Conservation (phyloP, 176 grass and related monocot species). For the Oryza glaberrima region DNA sequence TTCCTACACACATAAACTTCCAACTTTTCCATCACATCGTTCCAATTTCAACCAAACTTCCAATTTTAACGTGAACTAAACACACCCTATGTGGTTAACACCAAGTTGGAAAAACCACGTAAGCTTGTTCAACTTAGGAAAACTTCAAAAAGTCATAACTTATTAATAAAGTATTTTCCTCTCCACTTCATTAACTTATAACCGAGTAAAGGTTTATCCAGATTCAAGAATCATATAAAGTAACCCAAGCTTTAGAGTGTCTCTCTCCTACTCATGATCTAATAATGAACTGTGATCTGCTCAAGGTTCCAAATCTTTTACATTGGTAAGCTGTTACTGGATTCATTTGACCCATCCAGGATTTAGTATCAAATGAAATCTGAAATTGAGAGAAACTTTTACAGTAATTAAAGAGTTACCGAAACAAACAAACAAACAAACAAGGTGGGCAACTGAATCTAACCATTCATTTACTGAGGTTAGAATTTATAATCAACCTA, state of each 20-base stretch:
- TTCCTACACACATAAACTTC: no score
- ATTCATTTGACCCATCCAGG: not conserved
- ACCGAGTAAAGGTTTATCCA: not conserved
- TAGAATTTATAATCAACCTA: not conserved
- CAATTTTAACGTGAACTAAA: no score
- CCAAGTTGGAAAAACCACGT: constrained; percentile 1
- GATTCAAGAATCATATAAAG: not conserved
- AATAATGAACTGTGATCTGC: not conserved
- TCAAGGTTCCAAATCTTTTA: not conserved
- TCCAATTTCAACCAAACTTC: no score
- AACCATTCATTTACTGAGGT: not conserved
- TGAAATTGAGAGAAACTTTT: not conserved
- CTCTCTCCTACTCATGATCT: not conserved
- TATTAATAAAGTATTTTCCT: not conserved
- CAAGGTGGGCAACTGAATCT: not conserved
- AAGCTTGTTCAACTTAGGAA: constrained; percentile 16
- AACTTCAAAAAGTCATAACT: constrained; percentile 4
- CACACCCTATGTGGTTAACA: constrained; percentile 10
- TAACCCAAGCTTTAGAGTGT: not conserved
- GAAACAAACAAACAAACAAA: not conserved
- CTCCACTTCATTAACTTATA: not conserved
- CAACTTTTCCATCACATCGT: no score
- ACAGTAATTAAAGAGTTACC: not conserved
- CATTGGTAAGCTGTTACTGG: not conserved
- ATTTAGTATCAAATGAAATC: not conserved